Percentiles rank a stretch among this genome's conserved stretches.
These are phyloP conservation scores for Nothophaeocryptopus gaeumannii DNA, from an alignment of 2,329 filamentous ascomycete genomes.

Conservation along the genomic window DNA sequence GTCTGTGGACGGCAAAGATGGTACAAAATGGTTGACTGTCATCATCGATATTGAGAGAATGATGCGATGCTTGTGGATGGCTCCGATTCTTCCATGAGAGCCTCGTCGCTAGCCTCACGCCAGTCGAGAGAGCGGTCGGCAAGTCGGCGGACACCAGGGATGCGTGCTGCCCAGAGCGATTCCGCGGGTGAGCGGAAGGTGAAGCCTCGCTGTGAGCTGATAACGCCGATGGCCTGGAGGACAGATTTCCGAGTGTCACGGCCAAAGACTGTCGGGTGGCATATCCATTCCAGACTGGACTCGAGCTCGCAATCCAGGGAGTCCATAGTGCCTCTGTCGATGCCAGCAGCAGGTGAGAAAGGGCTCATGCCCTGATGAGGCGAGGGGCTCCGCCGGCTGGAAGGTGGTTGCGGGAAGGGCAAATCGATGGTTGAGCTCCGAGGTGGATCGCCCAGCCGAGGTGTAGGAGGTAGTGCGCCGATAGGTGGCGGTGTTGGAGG, in stretches of 20 bases:
- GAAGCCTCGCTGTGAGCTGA: slow-evolving; percentile 88
- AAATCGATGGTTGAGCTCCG: slow-evolving; percentile 22
- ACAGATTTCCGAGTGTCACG: slow-evolving; percentile 94
- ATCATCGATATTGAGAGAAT: slow-evolving; percentile 3
- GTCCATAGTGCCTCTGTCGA: slow-evolving; percentile 76
- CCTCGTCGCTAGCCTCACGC: slow-evolving; percentile 64
- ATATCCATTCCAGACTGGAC: slow-evolving; percentile 92
- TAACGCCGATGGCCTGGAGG: slow-evolving; percentile 92
- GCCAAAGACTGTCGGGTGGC: slow-evolving; percentile 90
- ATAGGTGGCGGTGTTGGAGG: slow-evolving; percentile 61
- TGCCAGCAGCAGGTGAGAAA: slow-evolving; percentile 62
- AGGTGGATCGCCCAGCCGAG: slow-evolving; percentile 16
- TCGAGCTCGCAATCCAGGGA: slow-evolving; percentile 91
- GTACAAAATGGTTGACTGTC: background rate
- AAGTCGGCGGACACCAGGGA: slow-evolving; percentile 75
- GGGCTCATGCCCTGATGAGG: slow-evolving; percentile 40
- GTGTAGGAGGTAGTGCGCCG: slow-evolving; percentile 39
- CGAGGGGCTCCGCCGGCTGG: slow-evolving; percentile 39
- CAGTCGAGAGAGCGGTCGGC: slow-evolving; percentile 85
- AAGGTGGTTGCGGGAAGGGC: slow-evolving; percentile 17
- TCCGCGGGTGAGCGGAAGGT: slow-evolving; percentile 91
- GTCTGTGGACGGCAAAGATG: background rate
- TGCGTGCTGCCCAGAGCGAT: slow-evolving; percentile 79
- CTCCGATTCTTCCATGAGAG: slow-evolving; percentile 18
- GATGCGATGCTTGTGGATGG: slow-evolving; percentile 8